Base-by-base conservation (phyloP, 768 basidiomycete genomes). In the Podaxis pistillaris region DNA sequence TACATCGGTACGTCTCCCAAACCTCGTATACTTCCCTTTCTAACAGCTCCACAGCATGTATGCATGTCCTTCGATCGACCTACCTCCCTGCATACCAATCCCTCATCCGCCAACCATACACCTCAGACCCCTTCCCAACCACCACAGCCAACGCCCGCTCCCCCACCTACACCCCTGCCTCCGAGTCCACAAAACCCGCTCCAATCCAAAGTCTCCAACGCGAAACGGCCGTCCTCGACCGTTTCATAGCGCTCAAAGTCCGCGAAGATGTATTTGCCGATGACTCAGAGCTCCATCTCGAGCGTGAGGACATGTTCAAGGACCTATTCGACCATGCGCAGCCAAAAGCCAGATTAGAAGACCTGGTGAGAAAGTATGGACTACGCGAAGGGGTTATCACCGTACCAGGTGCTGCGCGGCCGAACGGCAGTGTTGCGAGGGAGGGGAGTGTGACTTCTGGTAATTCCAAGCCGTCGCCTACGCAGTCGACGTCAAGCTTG, bases 241-340 rank as follows among this genome's bases (percentile, higher is more conserved):
- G 81, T 62, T 93, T 90, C 79, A 89, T 94, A 53, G 84, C 86
- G 2, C 82, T 94, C 68, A 90, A 90, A 73, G 88, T 90, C 57
- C 85, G 84, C 22, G 88, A 93, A 69, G 93, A 94, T 73, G 81
- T 93, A 49, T 87, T 88, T 79, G 76, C 80, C 44, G 91, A 93
- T 73, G 89, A 91, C 53, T 81, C 83, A 1, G 85, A 86, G 69
- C 79, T 93, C 24, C 90, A 94, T 67, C 83, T 91, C 52, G 88
- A 88, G 68, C 79, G 87, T 12, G 86, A 88, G 58, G 91, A 92
- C 70, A 80, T 83, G 9, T 93, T 89, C 78, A 86, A 85, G 63
- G 92, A 93, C 68, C 74, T 94, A 26, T 93, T 94, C 70, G 89
- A 90, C 65, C 81, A 89, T 58, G 81, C 78, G 66, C 89, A 94